Evolutionary conservation across 805 yeast genomes (phyloP).

Genomic region (Candida corydali): DNA sequence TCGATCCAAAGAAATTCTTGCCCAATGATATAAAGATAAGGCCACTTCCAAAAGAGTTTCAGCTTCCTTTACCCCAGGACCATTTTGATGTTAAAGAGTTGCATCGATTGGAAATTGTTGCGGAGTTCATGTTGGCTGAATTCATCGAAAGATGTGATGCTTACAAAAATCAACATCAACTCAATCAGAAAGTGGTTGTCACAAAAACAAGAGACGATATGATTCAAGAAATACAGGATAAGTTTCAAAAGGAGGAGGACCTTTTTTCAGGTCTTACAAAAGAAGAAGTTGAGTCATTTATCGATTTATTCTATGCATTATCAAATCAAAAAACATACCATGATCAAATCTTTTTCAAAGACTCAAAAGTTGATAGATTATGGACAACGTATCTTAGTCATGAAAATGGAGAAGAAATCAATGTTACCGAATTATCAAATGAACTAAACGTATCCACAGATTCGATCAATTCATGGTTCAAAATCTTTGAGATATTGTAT

Average conservation of each 20-base stretch:
- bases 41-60: conserved; percentile 1
- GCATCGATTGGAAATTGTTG: conserved; percentile 5
- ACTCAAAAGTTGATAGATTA: conserved; percentile 20
- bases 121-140: conserved; percentile 8
- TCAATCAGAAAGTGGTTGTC: background rate
- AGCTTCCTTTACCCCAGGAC: conserved; percentile 3
- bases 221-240: conserved; percentile 1
- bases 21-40: background rate
- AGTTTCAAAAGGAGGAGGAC: background rate
- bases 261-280: background rate
- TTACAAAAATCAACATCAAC: background rate
- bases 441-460: conserved; percentile 6
- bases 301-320: conserved; percentile 24
- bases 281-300: conserved; percentile 3
- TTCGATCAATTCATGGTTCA: conserved; percentile 24
- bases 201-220: background rate
- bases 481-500: conserved; percentile 23
- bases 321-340: conserved; percentile 20
- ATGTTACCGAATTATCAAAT: conserved; percentile 4
- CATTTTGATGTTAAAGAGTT: conserved; percentile 7
- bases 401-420: conserved; percentile 15
- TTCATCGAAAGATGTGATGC: conserved; percentile 6
- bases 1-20: background rate
- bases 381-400: conserved; percentile 13
- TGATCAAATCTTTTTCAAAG: conserved; percentile 24